Evolutionary conservation across 352 stramenopile species (phyloP).

Genomic region (Phytophthora lateralis): DNA sequence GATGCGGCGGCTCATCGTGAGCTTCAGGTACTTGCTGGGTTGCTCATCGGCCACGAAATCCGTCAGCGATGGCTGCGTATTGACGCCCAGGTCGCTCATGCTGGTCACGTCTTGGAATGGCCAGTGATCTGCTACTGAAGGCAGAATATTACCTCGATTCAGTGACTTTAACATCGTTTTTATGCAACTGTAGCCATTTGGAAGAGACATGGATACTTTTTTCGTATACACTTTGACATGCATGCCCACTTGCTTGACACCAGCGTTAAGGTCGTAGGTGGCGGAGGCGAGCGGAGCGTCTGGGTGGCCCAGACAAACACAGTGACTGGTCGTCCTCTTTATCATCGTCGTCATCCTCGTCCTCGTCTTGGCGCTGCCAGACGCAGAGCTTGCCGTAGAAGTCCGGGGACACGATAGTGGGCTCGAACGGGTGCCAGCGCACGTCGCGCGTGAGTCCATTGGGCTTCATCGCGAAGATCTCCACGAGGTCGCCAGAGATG

Average conservation of each 20-base stretch:
- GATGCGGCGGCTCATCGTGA: slow-evolving; percentile 78
- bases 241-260: not conserved
- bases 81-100: slow-evolving; percentile 3
- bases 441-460: slow-evolving; percentile 83
- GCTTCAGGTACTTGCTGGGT: slow-evolving; percentile 63
- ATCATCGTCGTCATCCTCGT: not conserved
- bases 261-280: slow-evolving; percentile 4
- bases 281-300: not conserved
- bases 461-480: slow-evolving; percentile 83
- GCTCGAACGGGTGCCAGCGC: slow-evolving; percentile 83
- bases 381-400: slow-evolving; percentile 89
- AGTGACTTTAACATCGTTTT: slow-evolving; percentile 7
- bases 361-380: slow-evolving; percentile 69
- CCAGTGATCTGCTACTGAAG: slow-evolving; percentile 3
- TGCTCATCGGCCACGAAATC: slow-evolving; percentile 61
- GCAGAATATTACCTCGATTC: not conserved
- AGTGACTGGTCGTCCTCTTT: slow-evolving; percentile 3
- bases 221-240: slow-evolving; percentile 1
- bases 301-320: not conserved
- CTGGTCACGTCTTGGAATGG: slow-evolving; percentile 6
- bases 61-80: slow-evolving; percentile 25
- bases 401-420: slow-evolving; percentile 82
- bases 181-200: slow-evolving; percentile 19
- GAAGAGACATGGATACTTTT: slow-evolving; percentile 17
- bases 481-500: slow-evolving; percentile 69